Evolutionary conservation across 306 rosid species (phyloP), one percentile per base, ranked within the genome.

Genomic region (Chamaecrista fasciculata): DNA sequence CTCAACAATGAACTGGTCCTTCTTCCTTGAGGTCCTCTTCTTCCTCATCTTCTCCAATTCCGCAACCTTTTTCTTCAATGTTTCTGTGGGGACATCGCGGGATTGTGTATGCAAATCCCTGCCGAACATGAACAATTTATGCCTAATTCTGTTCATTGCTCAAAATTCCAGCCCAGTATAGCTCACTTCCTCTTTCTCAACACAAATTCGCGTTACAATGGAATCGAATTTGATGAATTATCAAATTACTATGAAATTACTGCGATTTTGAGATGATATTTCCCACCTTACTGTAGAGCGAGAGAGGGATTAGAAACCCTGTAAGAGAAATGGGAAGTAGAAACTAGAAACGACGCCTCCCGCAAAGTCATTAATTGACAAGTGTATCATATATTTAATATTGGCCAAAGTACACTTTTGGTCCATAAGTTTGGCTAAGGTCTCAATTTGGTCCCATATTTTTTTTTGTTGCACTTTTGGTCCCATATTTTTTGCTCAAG

Each of bases 1-100:
- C 84, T 80, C 84, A 9, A 94, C 91, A 47, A 88, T n/a, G 72
- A 81, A 79, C 80, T 81, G 82, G 51, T 69, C 84, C 71, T 82
- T 82, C 78, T 53, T 77, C 44, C 46, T 75, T 12, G 76, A 49
- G n/a, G 48, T 59, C 16, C 44, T 59, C 46, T 16, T 59, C 65
- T 34, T 86, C 79, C 87, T 85, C 61, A 26, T 77, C 78, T 53
- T 90, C 76, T 85, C 82, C 69, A 83, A 44, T 59, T 75, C 87
- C 8, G 75, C 62, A 3, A 86, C 67, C 73, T 77, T 88, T 34
- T 28, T 33, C 65, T 33, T 33, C n/a, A 59, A 16, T 3, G 65
- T 21, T 18, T 59, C 76, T 0, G 83, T 57, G 4, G 92, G 89
- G 48, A 70, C 70, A 20, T 83, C 76, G 60, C 18, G 42, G 25